Evolutionary conservation across 495 filamentous ascomycete species (phyloP), one percentile per base, ranked within the genome.

Genomic region (Penicillium silybi): DNA sequence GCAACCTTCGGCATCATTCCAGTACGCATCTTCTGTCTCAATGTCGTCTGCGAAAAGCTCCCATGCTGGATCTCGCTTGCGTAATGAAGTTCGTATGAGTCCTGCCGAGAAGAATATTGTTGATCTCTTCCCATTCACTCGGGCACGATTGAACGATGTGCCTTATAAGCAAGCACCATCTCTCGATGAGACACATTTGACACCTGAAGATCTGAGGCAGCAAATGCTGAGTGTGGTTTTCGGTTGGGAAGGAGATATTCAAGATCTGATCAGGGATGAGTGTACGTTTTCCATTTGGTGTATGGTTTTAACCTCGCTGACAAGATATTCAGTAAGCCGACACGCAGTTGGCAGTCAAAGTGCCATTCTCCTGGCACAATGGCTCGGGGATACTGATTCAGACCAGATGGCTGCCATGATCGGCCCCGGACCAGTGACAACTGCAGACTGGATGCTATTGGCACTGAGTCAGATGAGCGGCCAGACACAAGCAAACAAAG

Each of bases 171-270:
- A 84, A 38, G 79, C 85, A 2, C 75, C 80, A 17, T 75, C 78
- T 15, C 60, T 82, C 25, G 85, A 89, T 52, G 79, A 86, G 51
- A 62, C 72, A 5, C 76, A 80, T 37, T 65, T 93, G 23, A 92
- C 87, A 2, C 84, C 92, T 22, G 87, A 97, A 64, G 86, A 93
- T 57, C 80, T 96, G 35, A 85, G 92, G 43, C 82, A 80, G 34
- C 89, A 96, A 70, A 97, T 97, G 95, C 75, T 98, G 17, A 89
- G 82, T 63, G 86, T 89, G 25, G 90, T 98, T 1, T 98, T 98
- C 73, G 95, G 93, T 9, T 97, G 92, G 90, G 84, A 90, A 49
- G 86, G 86, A 44, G 90, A 96, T 61, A 84, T 90, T 45, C 81
- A 91, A 44, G 84, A 82, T 34, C 70, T 98, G 60, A 84, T 98